Base-by-base conservation (phyloP, 768 basidiomycete genomes). In the Leccinum fibrillosum region DNA sequence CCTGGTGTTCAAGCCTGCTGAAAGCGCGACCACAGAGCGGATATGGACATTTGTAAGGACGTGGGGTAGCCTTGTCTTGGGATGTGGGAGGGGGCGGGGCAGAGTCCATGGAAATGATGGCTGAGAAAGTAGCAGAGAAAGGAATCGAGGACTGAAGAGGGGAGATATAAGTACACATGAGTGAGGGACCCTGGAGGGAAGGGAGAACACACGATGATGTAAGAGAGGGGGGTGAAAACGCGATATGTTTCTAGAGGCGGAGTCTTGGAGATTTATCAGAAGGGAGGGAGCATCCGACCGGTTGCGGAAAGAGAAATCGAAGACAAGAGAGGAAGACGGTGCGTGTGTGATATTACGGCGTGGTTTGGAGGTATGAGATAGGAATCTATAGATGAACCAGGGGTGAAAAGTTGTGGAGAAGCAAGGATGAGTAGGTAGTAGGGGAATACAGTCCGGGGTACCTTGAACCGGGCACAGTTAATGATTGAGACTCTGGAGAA, bases 1-100 rank as follows among this genome's bases (percentile, higher is more conserved):
- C 94, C 85, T 95, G 94, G 73, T 99, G 96, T 72, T 99, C 96
- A 23, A 98, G 84, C 56, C 96, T 81, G 68, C 91, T 94, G 75
- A 99, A 99, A 0, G 96, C 94, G n/a, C 94, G 82, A 26, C 92
- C 92, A 69, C 96, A 99, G 30, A 92, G 82, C 4, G 80, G 81
- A 72, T 90, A 92, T 2, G 96, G 96, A 72, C 96, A 99, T 71
- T 98, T 98, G 86, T 98, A 99, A 0, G 96, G 96, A 57, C 94
- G 75, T 0, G 86, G 73, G 42, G 75, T 73, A 26, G 72, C 63
- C 68, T 80, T 80, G 32, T 80, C 79, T 44, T 72, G 67, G 0
- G 62, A 45, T 15, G 59, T 23, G 23, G 61, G 45, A 10, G 52
- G 51, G 5, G 53, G 59, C 5, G 56, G 26, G 32, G 60, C 23